Percentiles rank a stretch among this genome's conserved stretches.
Evolutionary conservation across 2,329 filamentous ascomycete species (phyloP).

Genomic region (Dryadomyces quercivorus): DNA sequence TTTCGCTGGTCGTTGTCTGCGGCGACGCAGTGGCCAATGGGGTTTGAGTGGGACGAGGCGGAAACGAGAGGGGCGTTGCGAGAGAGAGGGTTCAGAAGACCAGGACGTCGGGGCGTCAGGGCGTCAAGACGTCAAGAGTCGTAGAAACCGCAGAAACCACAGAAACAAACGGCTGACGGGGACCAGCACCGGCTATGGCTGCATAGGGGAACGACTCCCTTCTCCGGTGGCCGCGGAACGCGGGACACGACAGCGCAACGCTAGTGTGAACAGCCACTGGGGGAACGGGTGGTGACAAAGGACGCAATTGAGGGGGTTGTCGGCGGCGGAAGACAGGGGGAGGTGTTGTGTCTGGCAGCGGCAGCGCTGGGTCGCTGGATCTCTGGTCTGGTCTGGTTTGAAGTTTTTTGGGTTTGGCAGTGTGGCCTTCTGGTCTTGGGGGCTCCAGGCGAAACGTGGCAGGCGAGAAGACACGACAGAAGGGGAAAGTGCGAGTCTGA

Average conservation of each 20-base stretch:
- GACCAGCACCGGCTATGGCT: background rate
- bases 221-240: slow-evolving; percentile 1
- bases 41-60: background rate
- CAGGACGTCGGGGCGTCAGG: too few species aligned
- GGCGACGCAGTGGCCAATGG: background rate
- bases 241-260: background rate
- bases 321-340: background rate
- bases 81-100: too few species aligned
- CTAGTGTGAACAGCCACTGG: background rate
- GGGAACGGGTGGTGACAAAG: background rate
- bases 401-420: background rate
- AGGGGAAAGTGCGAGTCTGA: background rate
- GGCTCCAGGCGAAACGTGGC: background rate
- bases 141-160: too few species aligned
- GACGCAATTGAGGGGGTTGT: background rate
- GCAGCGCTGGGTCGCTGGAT: background rate
- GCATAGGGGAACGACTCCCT: slow-evolving; percentile 4
- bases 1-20: too few species aligned
- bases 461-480: background rate
- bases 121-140: too few species aligned
- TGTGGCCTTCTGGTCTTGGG: background rate
- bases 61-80: too few species aligned
- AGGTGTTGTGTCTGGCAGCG: background rate
- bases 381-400: background rate
- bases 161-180: background rate